Base-by-base conservation (phyloP, 495 filamentous ascomycete genomes). In the Aspergillus affinis region DNA sequence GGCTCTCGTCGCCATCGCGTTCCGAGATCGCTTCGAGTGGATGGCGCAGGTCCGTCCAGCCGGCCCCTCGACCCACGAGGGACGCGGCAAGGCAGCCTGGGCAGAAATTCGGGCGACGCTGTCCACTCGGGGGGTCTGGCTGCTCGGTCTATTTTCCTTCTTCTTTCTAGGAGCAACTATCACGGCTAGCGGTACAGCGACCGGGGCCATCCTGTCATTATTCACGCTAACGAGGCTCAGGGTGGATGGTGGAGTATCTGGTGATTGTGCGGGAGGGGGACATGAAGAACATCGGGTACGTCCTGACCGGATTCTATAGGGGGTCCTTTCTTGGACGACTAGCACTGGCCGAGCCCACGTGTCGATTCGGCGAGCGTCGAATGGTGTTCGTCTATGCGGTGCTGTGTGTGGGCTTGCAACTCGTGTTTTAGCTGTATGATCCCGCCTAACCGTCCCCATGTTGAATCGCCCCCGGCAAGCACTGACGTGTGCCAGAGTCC, bases 231-330 rank as follows among this genome's bases (percentile, higher is more conserved):
- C 36, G 10, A 41, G 1, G 9, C 2, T 15, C 51, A 66, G 61
- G 68, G 8, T 73, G 71, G 71, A 69, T 72, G 48, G 69, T 72
- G 45, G 71, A 73, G n/a, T 73, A 71, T 21, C 62, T 73, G 7
- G 65, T 72, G 41, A 56, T 65, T 2, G 65, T 73, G 13, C 69
- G 69, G n/a, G 57, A 72, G 19, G 71, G 67, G 23, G 62, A 73
- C 6, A 55, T 73, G 21, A 64, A 63, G 21, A 58, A 65, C 19
- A 73, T 73, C 69, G 71, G 71, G 17, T 72, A 73, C 26, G 62
- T 73, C 2, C 67, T 69, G 2, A 67, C 71, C 1, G 71, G 71
- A 2, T 73, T 66, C 53, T 73, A 67, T 41, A 69, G 71, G 6
- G 71, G 71, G 9, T 61, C 30, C 0, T 73, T 72, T 27, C 59